Base-by-base conservation (phyloP, 2,329 filamentous ascomycete genomes). In the Zymoseptoria pseudotritici region DNA sequence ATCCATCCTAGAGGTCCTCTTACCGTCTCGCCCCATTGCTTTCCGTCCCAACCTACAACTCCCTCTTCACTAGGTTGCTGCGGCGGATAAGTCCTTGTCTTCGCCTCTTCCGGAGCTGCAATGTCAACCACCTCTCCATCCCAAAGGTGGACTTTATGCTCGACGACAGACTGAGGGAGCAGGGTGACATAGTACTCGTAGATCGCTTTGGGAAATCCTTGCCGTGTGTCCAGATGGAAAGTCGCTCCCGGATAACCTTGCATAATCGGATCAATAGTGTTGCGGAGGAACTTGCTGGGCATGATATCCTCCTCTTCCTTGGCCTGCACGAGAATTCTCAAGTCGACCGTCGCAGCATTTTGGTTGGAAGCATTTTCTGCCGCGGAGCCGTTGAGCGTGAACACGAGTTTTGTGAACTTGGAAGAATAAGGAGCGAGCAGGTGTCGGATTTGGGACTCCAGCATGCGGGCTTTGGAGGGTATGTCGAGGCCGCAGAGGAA, bases 331-430 rank as follows among this genome's bases (percentile, higher is more conserved):
- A 80, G 74, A 21, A 79, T 67, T 7, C 78, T 70, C 53, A 79
- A 73, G 51, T 78, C 78, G 0, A 81, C 79, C 0, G 80, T 83
- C 0, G 79, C 79, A 0, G 73, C 75, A 58, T 77, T 74, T 63
- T 79, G 78, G 58, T 71, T 72, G 53, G 64, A 60, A 3, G 77
- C 70, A 60, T 80, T 65, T 22, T 74, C 74, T 24, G 77, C 75
- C 31, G 82, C 79, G 36, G 63, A 75, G 54, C 71, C 80, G 64
- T 74, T 79, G 36, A 72, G 67, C 54, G 72, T 75, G 65, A 77
- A 77, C 0, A 67, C 65, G 6, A 77, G 69, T 24, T 68, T 65
- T 13, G 69, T 68, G 63, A 77, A 75, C 13, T 72, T 70, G 53
- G 73, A 60, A 31, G 71, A 68, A 63, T 72, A 69, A 22, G 75